Base-by-base conservation (phyloP, 2,329 filamentous ascomycete genomes). In the Karstenula rhodostoma region DNA sequence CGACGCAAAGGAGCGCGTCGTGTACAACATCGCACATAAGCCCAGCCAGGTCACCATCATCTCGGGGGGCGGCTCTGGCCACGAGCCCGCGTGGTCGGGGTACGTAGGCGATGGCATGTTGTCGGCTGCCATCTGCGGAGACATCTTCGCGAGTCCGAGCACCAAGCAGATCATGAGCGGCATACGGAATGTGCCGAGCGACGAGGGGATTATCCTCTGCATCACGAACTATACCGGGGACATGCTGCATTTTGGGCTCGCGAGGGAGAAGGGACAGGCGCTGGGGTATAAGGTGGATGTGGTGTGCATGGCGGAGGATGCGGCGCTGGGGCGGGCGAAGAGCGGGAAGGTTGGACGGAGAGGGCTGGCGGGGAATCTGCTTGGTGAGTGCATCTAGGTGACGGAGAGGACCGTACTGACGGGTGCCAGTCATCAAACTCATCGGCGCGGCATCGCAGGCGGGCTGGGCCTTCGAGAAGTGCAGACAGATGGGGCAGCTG, bases 171-270 rank as follows among this genome's bases (percentile, higher is more conserved):
- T 84, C 60, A 82, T 83, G 80, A 79, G 80, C 2, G 81, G 80
- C 0, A 81, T 84, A 47, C 68, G 78, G 42, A 80, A 81, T 44
- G 79, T 80, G 0, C 80, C 81, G 0, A 80, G 77, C 9, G 79
- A 82, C 25, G 78, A 77, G 25, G 82, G 81, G 0, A 76, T 82
- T 3, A 82, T 83, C 47, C 62, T 83, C 17, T 82, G 81, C 51
- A 83, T 83, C 23, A 83, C 81, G 0, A 83, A 83, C 56, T 83
- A 83, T 56, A 83, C 81, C 0, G 81, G 81, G 1, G 81, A 83
- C 58, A 82, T 82, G 68, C 72, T 83, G 40, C 81, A 83, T 67
- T 83, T 83, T 62, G 81, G 81, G 1, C 71, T 84, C 10, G 82
- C 81, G 42, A 76, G 79, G 53, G 82, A 83, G 61, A 83, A 83